phyloP scores from a whole-genome alignment of 768 basidiomycete species.

The Rhodotorula diobovata region DNA sequence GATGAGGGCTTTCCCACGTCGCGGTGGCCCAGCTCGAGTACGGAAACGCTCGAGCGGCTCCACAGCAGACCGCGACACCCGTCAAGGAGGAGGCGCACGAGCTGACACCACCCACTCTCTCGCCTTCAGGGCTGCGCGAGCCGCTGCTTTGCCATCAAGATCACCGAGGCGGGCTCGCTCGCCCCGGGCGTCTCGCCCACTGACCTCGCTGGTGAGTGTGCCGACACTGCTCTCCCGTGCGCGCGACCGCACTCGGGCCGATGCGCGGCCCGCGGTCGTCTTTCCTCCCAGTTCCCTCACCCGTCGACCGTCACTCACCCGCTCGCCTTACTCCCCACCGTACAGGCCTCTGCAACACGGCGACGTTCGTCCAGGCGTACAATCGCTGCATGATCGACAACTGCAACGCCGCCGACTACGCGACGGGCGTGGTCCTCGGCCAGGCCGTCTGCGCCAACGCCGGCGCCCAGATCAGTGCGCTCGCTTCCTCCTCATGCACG shows the following conservation, averaged over 20 bases:
- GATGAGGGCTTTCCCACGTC: no score
- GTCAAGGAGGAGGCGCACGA: no score
- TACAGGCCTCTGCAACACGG: constrained; percentile 4
- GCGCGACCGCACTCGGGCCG: no score
- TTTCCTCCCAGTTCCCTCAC: background rate
- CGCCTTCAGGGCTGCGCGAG: constrained; percentile 10
- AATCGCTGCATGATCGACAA: constrained; percentile 16
- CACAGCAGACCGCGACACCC: no score
- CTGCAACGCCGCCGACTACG: constrained; percentile 5
- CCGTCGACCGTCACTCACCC: no score
- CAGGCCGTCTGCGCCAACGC: constrained; percentile 24
- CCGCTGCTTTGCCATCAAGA: constrained; percentile 24
- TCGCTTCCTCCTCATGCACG: no score
- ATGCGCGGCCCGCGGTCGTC: no score
- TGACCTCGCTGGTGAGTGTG: constrained; percentile 8
- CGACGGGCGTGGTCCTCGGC: constrained; percentile 8
- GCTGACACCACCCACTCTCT: background rate
- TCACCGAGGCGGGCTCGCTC: constrained; percentile 8
- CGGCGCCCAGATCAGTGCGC: constrained; percentile 10
- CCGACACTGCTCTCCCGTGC: no score
- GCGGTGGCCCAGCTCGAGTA: no score
- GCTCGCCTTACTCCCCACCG: no score
- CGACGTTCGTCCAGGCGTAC: constrained; percentile 19
- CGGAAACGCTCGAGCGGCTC: no score
- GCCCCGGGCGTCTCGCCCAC: background rate